Conservation (phyloP, 2,329 filamentous ascomycete species). For the Venturia oleaginea region DNA sequence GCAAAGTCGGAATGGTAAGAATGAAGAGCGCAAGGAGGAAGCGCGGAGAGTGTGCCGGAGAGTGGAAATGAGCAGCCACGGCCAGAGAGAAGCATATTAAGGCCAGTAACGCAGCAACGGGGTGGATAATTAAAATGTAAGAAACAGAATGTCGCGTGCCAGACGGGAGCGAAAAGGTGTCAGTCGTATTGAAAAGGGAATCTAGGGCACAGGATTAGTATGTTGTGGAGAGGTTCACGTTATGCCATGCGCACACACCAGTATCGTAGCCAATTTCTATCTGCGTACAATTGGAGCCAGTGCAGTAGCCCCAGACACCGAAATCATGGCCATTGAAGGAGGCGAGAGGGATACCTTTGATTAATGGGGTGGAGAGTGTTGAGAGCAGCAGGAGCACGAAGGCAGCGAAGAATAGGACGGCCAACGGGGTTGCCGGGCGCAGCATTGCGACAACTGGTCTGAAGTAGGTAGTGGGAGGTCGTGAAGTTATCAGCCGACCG, state of each 20-base stretch:
- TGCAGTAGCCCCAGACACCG: slow-evolving; percentile 88
- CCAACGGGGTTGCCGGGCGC: slow-evolving; percentile 84
- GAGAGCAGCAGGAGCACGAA: slow-evolving; percentile 80
- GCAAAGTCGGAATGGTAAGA: slow-evolving; percentile 72
- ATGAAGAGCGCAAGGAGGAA: slow-evolving; percentile 82
- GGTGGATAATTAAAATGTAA: slow-evolving; percentile 83
- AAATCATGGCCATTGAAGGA: slow-evolving; percentile 69
- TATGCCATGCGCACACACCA: slow-evolving; percentile 39
- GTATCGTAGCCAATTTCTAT: slow-evolving; percentile 80
- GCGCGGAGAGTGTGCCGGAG: slow-evolving; percentile 78
- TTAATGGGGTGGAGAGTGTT: slow-evolving; percentile 83
- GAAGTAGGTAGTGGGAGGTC: neutral
- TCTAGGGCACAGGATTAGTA: neutral
- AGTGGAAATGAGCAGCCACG: slow-evolving; percentile 73
- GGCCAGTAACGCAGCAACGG: slow-evolving; percentile 77
- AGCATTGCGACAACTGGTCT: slow-evolving; percentile 51
- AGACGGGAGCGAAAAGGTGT: slow-evolving; percentile 56
- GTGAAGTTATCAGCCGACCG: neutral
- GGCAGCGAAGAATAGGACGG: slow-evolving; percentile 73
- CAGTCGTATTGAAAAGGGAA: neutral
- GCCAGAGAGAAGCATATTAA: slow-evolving; percentile 77
- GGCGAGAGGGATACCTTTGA: slow-evolving; percentile 75
- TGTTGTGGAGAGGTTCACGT: neutral
- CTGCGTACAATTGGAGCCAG: slow-evolving; percentile 52
- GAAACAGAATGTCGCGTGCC: slow-evolving; percentile 62